Conservation (phyloP, 768 basidiomycete genomes). For the Pulveroboletus sp. region DNA sequence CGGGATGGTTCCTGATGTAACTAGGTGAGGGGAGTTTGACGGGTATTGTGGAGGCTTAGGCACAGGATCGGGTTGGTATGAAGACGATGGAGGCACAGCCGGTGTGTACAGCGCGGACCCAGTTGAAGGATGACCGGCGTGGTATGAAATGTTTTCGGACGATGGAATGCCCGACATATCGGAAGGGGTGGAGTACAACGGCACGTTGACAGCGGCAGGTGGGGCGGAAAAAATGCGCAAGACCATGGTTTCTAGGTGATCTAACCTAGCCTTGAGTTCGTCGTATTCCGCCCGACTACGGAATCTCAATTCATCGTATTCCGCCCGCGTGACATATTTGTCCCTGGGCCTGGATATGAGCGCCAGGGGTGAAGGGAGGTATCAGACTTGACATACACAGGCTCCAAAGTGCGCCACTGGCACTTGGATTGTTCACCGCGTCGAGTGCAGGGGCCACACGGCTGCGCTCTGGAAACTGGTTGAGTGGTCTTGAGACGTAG, state of each 20-base stretch:
- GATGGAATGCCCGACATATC: conserved; percentile 28
- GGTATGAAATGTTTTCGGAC: conserved; percentile 26
- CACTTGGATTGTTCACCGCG: conserved; percentile 78
- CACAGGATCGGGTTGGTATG: conserved; percentile 24
- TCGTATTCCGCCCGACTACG: conserved; percentile 38
- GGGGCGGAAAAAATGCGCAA: conserved; percentile 33
- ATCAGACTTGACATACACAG: conserved; percentile 50
- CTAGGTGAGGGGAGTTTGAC: conserved; percentile 25
- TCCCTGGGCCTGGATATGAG: conserved; percentile 42
- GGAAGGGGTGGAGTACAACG: conserved; percentile 27
- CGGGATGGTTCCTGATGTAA: conserved; percentile 19
- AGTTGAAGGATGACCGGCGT: conserved; percentile 24
- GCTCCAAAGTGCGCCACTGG: conserved; percentile 80
- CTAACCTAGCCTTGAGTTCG: conserved; percentile 62
- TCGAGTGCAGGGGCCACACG: conserved; percentile 75
- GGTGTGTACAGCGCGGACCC: conserved; percentile 25
- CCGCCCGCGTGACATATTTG: conserved; percentile 74
- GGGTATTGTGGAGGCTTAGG: conserved; percentile 26
- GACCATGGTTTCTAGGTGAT: conserved; percentile 54
- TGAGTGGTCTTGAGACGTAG: conserved; percentile 8
- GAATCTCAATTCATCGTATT: conserved; percentile 70
- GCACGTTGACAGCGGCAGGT: conserved; percentile 25
- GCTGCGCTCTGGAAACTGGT: conserved; percentile 53
- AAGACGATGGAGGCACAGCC: conserved; percentile 15
- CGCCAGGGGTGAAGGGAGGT: conserved; percentile 1